Evolutionary conservation across 106 monocot species (phyloP).

Genomic region (Vanilla planifolia): DNA sequence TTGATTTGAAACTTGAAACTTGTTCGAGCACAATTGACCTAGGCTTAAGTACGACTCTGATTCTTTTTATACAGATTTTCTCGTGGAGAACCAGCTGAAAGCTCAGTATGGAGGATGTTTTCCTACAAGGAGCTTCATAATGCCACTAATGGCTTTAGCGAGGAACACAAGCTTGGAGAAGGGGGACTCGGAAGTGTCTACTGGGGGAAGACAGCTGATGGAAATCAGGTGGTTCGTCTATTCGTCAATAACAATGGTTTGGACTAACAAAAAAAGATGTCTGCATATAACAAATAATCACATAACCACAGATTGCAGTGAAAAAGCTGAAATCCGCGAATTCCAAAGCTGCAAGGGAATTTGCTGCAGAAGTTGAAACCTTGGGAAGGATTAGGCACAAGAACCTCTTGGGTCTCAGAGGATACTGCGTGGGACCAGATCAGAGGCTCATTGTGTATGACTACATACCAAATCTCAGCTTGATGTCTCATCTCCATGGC

Average conservation of each 20-base stretch:
- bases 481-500: conserved; percentile 53
- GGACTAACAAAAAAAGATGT: no score
- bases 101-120: conserved; percentile 34
- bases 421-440: conserved; percentile 33
- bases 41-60: not conserved
- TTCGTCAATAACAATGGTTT: no score
- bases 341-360: conserved; percentile 48
- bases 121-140: conserved; percentile 29
- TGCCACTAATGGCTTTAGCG: conserved; percentile 32
- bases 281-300: no score
- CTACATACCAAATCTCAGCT: conserved; percentile 64
- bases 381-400: conserved; percentile 57
- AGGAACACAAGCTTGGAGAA: conserved; percentile 35
- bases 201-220: conserved; percentile 35
- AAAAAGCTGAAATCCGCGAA: conserved; percentile 53
- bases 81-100: not conserved
- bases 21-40: not conserved
- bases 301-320: conserved; percentile 46
- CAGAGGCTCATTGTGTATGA: conserved; percentile 56
- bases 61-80: not conserved
- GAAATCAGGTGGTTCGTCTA: conserved; percentile 17
- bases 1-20: not conserved
- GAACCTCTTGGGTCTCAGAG: conserved; percentile 48
- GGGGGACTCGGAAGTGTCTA: conserved; percentile 48
- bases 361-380: conserved; percentile 51